phyloP scores from a whole-genome alignment of 139 green algal genomes.

The Mychonastes homosphaera region DNA sequence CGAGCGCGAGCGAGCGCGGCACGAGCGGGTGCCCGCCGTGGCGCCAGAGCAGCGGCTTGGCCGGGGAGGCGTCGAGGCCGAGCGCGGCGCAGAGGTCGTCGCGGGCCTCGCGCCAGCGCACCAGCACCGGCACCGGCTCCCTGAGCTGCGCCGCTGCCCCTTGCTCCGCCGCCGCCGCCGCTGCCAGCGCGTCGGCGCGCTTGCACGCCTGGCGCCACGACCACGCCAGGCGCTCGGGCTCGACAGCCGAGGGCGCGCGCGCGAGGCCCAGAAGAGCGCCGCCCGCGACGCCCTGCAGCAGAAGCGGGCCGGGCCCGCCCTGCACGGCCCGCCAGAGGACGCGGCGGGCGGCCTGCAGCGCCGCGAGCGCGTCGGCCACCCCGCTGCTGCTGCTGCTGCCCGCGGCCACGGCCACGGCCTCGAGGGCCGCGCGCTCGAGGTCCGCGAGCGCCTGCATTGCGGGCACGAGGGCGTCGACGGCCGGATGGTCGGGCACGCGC shows the following conservation, averaged over 20 bases:
- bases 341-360: neutral
- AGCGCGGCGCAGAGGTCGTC: constrained; percentile 22
- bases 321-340: constrained; percentile 1
- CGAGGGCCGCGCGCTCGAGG: constrained; percentile 28
- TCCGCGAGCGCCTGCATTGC: constrained; percentile 25
- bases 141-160: constrained; percentile 5
- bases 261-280: neutral
- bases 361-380: neutral
- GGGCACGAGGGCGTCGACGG: constrained; percentile 43
- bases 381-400: constrained; percentile 1
- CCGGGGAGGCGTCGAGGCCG: constrained; percentile 17
- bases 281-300: neutral
- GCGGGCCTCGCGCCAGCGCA: constrained; percentile 12
- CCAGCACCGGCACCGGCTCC: constrained; percentile 1
- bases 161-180: neutral
- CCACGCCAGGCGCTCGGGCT: constrained; percentile 45
- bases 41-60: constrained; percentile 70
- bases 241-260: neutral
- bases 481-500: constrained; percentile 35
- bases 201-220: constrained; percentile 43
- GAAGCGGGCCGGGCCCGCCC: neutral
- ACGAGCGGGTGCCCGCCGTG: constrained; percentile 56
- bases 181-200: constrained; percentile 21
- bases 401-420: constrained; percentile 11
- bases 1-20: constrained; percentile 26